Conservation (phyloP, 2,329 filamentous ascomycete species). For the Chrysosphaeria jannelii region DNA sequence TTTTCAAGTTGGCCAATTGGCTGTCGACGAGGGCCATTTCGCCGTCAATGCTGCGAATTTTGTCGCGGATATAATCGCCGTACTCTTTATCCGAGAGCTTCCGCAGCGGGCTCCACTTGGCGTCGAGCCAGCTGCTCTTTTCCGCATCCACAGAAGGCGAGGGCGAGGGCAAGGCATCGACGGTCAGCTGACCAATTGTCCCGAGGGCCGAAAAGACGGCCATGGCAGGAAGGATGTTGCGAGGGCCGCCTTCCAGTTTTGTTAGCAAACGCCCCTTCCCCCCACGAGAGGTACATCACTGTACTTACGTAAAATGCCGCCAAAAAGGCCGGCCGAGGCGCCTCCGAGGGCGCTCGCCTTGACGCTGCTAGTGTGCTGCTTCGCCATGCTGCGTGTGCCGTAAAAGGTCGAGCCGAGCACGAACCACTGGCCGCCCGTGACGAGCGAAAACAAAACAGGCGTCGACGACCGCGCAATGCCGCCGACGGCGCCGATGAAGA, state of each 20-base stretch:
- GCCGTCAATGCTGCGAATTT: constrained; percentile 37
- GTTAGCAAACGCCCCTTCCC: no score
- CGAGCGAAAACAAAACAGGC: constrained; percentile 38
- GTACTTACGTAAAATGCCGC: constrained; percentile 22
- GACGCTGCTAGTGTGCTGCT: constrained; percentile 26
- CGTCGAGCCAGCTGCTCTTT: constrained; percentile 15
- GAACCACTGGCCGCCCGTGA: constrained; percentile 57
- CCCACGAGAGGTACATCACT: no score
- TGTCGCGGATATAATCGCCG: constrained; percentile 35
- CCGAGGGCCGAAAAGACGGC: constrained; percentile 15
- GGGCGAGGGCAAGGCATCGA: constrained; percentile 4
- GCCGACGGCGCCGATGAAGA: constrained; percentile 32
- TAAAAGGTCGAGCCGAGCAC: constrained; percentile 48
- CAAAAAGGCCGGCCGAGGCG: constrained; percentile 32
- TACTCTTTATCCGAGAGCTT: constrained; percentile 44
- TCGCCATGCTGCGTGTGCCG: no score
- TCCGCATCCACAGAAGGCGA: no score
- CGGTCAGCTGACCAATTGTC: constrained; percentile 8
- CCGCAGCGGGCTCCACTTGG: constrained; percentile 43
- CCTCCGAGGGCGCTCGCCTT: constrained; percentile 43
- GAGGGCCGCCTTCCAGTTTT: constrained; percentile 15
- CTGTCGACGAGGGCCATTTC: constrained; percentile 60
- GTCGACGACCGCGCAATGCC: constrained; percentile 40
- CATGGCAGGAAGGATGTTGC: constrained; percentile 20
- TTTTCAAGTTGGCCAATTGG: constrained; percentile 19